phyloP scores from a whole-genome alignment of 1,139 yeast genomes.

The Scheffersomyces illinoinensis region DNA sequence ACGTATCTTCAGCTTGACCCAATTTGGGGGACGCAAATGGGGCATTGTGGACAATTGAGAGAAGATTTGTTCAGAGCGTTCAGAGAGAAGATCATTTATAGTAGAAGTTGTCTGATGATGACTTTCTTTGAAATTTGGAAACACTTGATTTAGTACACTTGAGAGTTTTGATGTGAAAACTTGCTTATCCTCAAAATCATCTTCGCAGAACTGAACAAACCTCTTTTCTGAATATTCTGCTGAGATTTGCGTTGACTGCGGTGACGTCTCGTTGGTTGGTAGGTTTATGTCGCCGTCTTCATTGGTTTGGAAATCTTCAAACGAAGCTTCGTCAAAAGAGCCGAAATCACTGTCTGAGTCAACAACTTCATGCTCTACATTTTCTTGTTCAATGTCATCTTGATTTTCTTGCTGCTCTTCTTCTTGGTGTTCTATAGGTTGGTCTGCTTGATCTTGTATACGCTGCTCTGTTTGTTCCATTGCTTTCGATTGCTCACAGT shows the following conservation, averaged over 20 bases:
- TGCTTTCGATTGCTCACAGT: background rate
- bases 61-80: conserved; percentile 30
- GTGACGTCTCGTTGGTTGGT: background rate
- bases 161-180: conserved; percentile 17
- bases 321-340: conserved; percentile 43
- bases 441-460: background rate
- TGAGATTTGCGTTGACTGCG: background rate
- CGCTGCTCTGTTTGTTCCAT: background rate
- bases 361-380: background rate
- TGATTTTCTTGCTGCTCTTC: conserved; percentile 3
- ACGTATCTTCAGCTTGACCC: conserved; percentile 60
- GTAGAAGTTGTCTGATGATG: background rate
- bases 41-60: conserved; percentile 41
- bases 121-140: conserved; percentile 11
- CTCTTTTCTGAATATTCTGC: background rate
- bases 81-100: conserved; percentile 18
- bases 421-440: background rate
- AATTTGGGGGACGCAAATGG: conserved; percentile 51
- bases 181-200: conserved; percentile 13
- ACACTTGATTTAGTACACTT: conserved; percentile 20
- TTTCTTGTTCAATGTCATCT: conserved; percentile 1
- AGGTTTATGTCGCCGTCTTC: conserved; percentile 1
- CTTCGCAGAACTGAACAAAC: conserved; percentile 12
- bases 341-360: conserved; percentile 24
- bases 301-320: conserved; percentile 26